These are phyloP conservation scores for Massariosphaeria phaeospora DNA, from an alignment of 495 filamentous ascomycete species.

Conservation along the genomic window DNA sequence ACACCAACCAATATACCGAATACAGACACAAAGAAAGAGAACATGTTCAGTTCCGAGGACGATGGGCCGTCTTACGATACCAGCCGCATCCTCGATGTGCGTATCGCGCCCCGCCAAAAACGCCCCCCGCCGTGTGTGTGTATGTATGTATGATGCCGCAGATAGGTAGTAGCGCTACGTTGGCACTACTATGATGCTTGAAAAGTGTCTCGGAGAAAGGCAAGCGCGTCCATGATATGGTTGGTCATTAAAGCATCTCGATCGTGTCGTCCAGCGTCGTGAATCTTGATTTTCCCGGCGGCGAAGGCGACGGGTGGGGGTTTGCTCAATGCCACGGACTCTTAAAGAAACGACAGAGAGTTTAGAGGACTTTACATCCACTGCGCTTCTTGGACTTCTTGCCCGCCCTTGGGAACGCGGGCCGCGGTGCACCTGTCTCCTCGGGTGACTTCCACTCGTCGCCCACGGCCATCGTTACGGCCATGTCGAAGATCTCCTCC, in stretches of 20 bases:
- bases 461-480: slow-evolving; percentile 79
- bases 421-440: slow-evolving; percentile 26
- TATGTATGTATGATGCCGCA: slow-evolving; percentile 13
- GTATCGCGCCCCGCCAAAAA: not conserved
- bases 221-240: slow-evolving; percentile 24
- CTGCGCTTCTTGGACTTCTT: slow-evolving; percentile 62
- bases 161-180: not conserved
- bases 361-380: slow-evolving; percentile 64
- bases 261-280: slow-evolving; percentile 31
- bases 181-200: slow-evolving; percentile 1
- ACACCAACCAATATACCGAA: slow-evolving; percentile 20
- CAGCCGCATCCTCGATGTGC: slow-evolving; percentile 1
- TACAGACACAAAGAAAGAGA: slow-evolving; percentile 21
- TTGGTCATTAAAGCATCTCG: slow-evolving; percentile 32
- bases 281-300: slow-evolving; percentile 25
- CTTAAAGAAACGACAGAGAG: slow-evolving; percentile 16
- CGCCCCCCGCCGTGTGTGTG: not conserved
- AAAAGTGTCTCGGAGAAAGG: slow-evolving; percentile 15
- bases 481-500: slow-evolving; percentile 86
- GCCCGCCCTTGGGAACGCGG: slow-evolving; percentile 16
- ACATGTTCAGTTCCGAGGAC: slow-evolving; percentile 3
- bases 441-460: slow-evolving; percentile 55
- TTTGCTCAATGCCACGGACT: slow-evolving; percentile 23
- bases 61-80: not conserved
- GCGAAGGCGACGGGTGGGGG: not conserved